Base-by-base conservation (phyloP, 345 rosid genomes). In the Alliaria petiolata region DNA sequence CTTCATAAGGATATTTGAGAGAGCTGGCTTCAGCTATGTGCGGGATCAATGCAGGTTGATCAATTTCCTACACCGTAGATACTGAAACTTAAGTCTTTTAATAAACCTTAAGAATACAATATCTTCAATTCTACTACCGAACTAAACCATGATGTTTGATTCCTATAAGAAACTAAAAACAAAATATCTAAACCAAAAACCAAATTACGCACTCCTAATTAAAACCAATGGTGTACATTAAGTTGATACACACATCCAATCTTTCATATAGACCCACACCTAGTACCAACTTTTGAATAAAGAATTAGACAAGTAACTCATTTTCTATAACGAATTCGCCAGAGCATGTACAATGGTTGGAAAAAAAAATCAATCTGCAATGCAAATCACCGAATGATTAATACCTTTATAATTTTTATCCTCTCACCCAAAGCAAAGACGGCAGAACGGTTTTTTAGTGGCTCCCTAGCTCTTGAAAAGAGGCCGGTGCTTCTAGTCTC, bases 1-100 rank as follows among this genome's bases (percentile, higher is more conserved):
- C 97, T 84, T 95, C 99, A 54, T 95, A 88, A 14, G 98, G 98
- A 83, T 95, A 91, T 80, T 91, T 95, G 76, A 79, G 79, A 62
- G 92, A 81, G 85, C 89, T 91, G 52, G 99, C 99, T 86, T 95
- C 98, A 51, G 98, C 97, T 80, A 95, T 95, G 83, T 95, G 99
- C 6, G 98, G 99, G 82, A 95, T 95, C 83, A 95, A 65, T 67
- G 99, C 92, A 67, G 99, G 96, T 76, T 91, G 99, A 75, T 91
- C 98, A 63, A 91, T 95, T 71, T 95, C 99, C 99, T 95, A 81
- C 74, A 81, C 68, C 14, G 55, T 83, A 55, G 46, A 73, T 34
- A 36, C 44, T 30, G 40, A 67, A 61, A 72, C 62, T 69, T 67
- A 33, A 50, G 59, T 52, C 58, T 69, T 68, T 45, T 11, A 69